A percentile compares a stretch with the other conserved stretches of the same genome.
phyloP scores from a whole-genome alignment of 495 filamentous ascomycete species.

The Annulohypoxylon nitens region DNA sequence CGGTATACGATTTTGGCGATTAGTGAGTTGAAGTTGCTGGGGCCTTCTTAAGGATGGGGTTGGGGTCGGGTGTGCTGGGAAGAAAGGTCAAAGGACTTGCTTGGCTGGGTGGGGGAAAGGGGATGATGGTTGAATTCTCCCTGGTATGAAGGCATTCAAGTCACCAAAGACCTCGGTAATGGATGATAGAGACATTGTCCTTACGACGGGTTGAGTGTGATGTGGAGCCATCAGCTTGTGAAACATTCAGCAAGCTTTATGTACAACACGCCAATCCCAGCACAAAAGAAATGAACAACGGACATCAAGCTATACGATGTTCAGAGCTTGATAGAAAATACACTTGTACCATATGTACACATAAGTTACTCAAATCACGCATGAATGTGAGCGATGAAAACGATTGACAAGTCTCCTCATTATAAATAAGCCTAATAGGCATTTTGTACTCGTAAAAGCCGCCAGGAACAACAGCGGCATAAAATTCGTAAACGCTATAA shows the following conservation, averaged over 20 bases:
- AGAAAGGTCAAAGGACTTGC: neutral
- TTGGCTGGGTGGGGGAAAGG: neutral
- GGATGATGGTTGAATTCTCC: neutral
- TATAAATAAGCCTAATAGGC: constrained; percentile 7
- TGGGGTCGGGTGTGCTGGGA: neutral
- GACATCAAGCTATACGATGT: neutral
- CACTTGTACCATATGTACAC: neutral
- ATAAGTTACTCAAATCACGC: neutral
- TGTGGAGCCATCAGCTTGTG: neutral
- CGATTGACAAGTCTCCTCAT: constrained; percentile 10
- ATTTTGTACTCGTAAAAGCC: constrained; percentile 7
- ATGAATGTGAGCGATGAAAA: neutral
- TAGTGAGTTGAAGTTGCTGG: constrained; percentile 80
- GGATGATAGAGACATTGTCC: neutral
- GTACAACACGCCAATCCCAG: constrained; percentile 11
- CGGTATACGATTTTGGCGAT: constrained; percentile 87
- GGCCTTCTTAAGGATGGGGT: constrained; percentile 45
- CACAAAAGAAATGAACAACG: neutral
- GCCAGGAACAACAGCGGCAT: constrained; percentile 1
- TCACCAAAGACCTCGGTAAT: neutral
- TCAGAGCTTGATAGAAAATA: neutral
- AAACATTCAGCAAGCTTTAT: neutral
- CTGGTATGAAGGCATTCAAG: neutral
- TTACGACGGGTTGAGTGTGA: neutral
- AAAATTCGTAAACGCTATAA: neutral